A percentile compares a stretch with the other conserved stretches of the same genome.
Conservation (phyloP, 164 flowering plant species). For the Cinnamomum chago region DNA sequence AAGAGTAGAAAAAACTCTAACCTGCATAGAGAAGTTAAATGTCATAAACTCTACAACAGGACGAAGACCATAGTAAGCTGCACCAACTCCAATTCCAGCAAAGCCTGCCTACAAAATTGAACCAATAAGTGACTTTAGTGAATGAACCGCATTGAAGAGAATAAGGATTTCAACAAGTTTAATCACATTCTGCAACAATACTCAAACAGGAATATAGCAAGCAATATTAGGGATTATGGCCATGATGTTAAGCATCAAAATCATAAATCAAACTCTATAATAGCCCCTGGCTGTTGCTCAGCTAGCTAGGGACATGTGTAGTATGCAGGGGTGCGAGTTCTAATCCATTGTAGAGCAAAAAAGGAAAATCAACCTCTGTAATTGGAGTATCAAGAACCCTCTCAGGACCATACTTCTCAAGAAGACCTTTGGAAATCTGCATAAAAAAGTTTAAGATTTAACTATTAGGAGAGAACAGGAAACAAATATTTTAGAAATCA, state of each 20-base stretch:
- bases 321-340: too few relatives aligned
- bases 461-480: too few relatives aligned
- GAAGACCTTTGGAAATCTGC: slow-evolving; percentile 81
- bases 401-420: slow-evolving; percentile 93
- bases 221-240: not conserved
- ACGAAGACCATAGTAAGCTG: slow-evolving; percentile 79
- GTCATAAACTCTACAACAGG: slow-evolving; percentile 98
- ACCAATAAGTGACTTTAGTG: not conserved
- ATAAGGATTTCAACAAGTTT: not conserved
- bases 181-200: not conserved
- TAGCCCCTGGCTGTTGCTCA: too few relatives aligned
- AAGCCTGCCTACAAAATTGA: slow-evolving; percentile 75
- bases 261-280: not conserved
- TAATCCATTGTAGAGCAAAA: not conserved
- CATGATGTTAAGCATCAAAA: not conserved
- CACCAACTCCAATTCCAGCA: slow-evolving; percentile 96
- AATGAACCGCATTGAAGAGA: not conserved
- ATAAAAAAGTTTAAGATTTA: not conserved
- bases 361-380: slow-evolving; percentile 63
- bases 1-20: slow-evolving; percentile 13
- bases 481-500: too few relatives aligned
- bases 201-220: not conserved
- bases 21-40: slow-evolving; percentile 99
- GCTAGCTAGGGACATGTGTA: too few relatives aligned
- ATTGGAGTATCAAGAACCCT: slow-evolving; percentile 98